Evolutionary conservation across 1,139 yeast genomes (phyloP), one percentile per base, ranked within the genome.

Genomic region (Kodamaea arcana): DNA sequence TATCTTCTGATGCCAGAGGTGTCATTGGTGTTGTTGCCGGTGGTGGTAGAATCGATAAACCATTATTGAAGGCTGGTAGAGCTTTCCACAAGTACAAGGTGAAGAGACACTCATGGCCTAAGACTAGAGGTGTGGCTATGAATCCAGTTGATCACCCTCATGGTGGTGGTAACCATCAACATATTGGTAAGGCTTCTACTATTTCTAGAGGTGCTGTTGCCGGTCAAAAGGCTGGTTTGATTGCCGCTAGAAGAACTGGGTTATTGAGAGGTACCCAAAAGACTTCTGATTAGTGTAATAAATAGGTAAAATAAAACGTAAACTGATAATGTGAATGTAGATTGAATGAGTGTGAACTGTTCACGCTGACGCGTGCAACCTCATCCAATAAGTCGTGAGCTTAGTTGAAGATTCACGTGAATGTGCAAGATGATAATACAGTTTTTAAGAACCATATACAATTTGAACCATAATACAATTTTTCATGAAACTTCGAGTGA

Each of bases 131-230:
- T 88, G 97, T 75, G 48, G 98, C 98, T 35, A 87, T 87, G 96
- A 92, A 92, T 66, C 94, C 94, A 44, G 79, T 81, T 58, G 97
- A 92, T 64, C 99, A 92, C 71, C 99, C 99, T 49, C 94, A 88
- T 55, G 98, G 98, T 85, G 98, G 98, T 90, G 98, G 98, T 92
- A 92, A 92, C 97, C 98, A 92, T 78, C 98, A 92, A 82, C 98
- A 92, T 75, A 92, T 92, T 82, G 97, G 98, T 90, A 92, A 92
- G 84, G 98, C 98, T 69, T 92, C 98, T 64, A 92, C 98, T 67
- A 92, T 92, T 65, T 83, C 96, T 60, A 88, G 98, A 85, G 95
- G 95, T 74, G 97, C 98, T 62, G 98, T 92, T 71, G 78, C 98
- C 65, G 98, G 98, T 88, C 98, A 92, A 81, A 92, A 92, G 94